phyloP scores from a whole-genome alignment of 768 basidiomycete genomes.

The Leucocoprinus sp. region DNA sequence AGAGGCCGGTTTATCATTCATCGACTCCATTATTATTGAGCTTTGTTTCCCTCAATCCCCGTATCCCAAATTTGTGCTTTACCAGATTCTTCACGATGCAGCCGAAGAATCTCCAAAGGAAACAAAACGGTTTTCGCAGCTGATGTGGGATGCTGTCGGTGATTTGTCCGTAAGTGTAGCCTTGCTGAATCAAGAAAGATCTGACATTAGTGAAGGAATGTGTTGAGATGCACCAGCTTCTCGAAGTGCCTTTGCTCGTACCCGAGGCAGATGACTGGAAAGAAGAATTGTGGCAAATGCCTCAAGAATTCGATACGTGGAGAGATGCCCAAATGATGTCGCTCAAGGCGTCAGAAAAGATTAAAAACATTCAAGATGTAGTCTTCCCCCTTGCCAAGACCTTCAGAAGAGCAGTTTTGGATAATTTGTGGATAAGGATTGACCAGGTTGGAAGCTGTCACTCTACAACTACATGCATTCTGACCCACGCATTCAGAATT shows the following conservation, averaged over 20 bases:
- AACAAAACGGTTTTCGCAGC: slow-evolving; percentile 68
- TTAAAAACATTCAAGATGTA: slow-evolving; percentile 43
- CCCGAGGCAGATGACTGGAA: slow-evolving; percentile 48
- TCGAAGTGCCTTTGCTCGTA: slow-evolving; percentile 55
- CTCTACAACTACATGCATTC: background rate
- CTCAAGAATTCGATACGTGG: slow-evolving; percentile 59
- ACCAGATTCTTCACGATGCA: slow-evolving; percentile 61
- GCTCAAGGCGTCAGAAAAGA: slow-evolving; percentile 42
- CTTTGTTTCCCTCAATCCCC: slow-evolving; percentile 65
- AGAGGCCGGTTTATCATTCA: slow-evolving; percentile 63
- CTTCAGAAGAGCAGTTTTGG: slow-evolving; percentile 38
- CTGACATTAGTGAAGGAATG: slow-evolving; percentile 35
- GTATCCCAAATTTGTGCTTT: slow-evolving; percentile 60
- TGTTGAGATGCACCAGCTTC: slow-evolving; percentile 55
- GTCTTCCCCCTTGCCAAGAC: slow-evolving; percentile 54
- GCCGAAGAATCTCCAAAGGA: slow-evolving; percentile 68
- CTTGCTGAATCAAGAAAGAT: background rate
- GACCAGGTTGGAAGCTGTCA: slow-evolving; percentile 37
- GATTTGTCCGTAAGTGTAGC: slow-evolving; percentile 57
- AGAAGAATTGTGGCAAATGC: slow-evolving; percentile 39
- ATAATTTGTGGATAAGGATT: slow-evolving; percentile 57
- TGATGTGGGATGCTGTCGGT: slow-evolving; percentile 74
- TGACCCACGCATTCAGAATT: slow-evolving; percentile 39
- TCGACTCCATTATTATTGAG: slow-evolving; percentile 80
- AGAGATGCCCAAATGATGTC: slow-evolving; percentile 61